Conservation (phyloP, 139 green algal genomes). For the Chlorella sorokiniana region DNA sequence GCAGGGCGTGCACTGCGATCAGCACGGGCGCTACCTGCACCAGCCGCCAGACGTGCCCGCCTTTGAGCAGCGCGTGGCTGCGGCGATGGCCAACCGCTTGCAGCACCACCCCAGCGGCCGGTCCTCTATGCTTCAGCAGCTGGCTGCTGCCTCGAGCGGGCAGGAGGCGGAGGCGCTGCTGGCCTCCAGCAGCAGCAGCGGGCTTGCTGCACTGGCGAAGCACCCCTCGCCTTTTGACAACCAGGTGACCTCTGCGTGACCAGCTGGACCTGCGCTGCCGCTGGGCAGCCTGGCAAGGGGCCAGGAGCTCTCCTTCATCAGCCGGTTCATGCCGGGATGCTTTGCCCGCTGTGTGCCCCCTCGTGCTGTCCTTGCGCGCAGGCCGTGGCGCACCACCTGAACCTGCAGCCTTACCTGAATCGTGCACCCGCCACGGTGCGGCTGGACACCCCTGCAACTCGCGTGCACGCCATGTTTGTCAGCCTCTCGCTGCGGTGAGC, state of each 20-base stretch:
- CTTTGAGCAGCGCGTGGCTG: neutral
- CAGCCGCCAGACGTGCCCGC: neutral
- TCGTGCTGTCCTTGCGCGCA: neutral
- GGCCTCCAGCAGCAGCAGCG: neutral
- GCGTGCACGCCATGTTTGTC: slow-evolving; percentile 19
- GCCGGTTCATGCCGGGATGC: neutral
- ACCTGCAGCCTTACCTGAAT: slow-evolving; percentile 4
- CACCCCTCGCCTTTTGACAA: slow-evolving; percentile 20
- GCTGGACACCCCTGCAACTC: slow-evolving; percentile 7
- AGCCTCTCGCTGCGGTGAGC: slow-evolving; percentile 12
- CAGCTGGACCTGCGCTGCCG: too few species aligned
- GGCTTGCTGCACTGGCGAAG: neutral
- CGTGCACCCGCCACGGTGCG: neutral
- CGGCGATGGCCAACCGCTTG: neutral
- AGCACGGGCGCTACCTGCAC: slow-evolving; percentile 12
- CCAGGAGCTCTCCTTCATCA: too few species aligned
- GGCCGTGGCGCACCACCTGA: neutral
- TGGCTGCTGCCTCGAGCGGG: neutral
- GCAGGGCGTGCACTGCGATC: slow-evolving; percentile 3
- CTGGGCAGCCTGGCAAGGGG: too few species aligned
- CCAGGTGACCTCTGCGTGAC: neutral
- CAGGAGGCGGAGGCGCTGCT: neutral
- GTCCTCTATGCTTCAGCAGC: neutral
- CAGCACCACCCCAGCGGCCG: neutral
- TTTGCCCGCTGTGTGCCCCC: neutral